phyloP scores from a whole-genome alignment of 305 asterid genomes.

The Fraxinus velutina region DNA sequence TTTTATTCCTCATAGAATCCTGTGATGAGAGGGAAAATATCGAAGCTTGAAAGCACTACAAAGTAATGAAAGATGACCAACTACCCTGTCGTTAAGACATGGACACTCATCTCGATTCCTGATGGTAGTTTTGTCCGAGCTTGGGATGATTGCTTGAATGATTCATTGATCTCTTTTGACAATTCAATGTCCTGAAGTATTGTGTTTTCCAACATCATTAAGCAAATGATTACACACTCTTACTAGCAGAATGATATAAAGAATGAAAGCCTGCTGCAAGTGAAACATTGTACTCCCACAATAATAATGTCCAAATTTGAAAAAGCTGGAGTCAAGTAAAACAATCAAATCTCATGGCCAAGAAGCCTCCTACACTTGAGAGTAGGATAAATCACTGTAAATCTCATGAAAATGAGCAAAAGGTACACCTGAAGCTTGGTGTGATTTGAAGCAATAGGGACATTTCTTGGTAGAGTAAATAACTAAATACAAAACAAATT shows the following conservation, averaged over 20 bases:
- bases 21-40: not conserved
- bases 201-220: conserved; percentile 18
- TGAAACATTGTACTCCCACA: not conserved
- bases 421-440: conserved; percentile 5
- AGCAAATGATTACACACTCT: not conserved
- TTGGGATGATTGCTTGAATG: conserved; percentile 98
- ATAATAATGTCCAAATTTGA: not conserved
- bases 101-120: conserved; percentile 98
- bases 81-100: conserved; percentile 93
- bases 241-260: not conserved
- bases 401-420: not conserved
- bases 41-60: not conserved
- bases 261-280: not conserved
- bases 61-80: conserved; percentile 17
- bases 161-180: conserved; percentile 95
- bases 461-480: not conserved
- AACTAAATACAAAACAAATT: not conserved
- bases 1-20: not conserved
- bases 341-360: not conserved
- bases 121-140: conserved; percentile 97
- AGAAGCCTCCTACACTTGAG: not conserved
- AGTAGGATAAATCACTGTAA: conserved; percentile 1
- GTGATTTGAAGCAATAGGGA: not conserved
- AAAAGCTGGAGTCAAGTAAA: not conserved
- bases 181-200: conserved; percentile 76